Evolutionary conservation across 345 rosid genomes (phyloP), one percentile per base, ranked within the genome.

Genomic region (Camelina neglecta): DNA sequence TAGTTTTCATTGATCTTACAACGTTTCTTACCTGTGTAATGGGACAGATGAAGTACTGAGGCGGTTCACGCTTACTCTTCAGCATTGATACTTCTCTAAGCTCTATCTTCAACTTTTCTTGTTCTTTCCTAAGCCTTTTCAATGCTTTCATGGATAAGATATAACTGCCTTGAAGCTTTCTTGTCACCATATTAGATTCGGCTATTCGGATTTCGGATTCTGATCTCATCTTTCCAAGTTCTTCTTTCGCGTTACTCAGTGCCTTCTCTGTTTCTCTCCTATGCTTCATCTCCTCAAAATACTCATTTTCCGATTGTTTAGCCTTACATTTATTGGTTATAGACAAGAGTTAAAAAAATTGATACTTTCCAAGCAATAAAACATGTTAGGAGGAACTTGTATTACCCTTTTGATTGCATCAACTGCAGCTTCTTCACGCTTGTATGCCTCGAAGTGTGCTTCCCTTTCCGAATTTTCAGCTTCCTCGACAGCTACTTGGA

Each of bases 341-440:
- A 38, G 0, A 60, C 8, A 50, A 29, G 15, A 60, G 33, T 72
- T 50, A 39, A 20, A 49, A 24, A 20, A 49, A 8, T 75, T 39
- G 35, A 35, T 4, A 50, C 39, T 49, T 49, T 60, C 2, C 23
- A 48, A 71, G 29, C 8, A 8, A 60, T 12, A 9, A 1, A 56
- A 44, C 16, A 65, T 56, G 36, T 13, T 8, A 8, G 18, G 1
- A 42, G 8, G 9, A 54, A 54, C 38, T 54, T 65, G 7, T 35
- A 21, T 85, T 85, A 91, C 98, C 96, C 69, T 89, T 67, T 81
- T 85, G n/a, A 85, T 77, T 49, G 93, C 85, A 69, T 86, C 90
- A 62, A 75, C 13, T 48, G 85, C 88, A 69, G 76, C 91, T 85
- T 87, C 85, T 62, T 73, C 78, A 61, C 87, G 86, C 79, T 82